Percentiles rank a stretch among this genome's conserved stretches.
Evolutionary conservation across 148 eudicot genomes (phyloP).

Genomic region (Amaranthus cruentus): DNA sequence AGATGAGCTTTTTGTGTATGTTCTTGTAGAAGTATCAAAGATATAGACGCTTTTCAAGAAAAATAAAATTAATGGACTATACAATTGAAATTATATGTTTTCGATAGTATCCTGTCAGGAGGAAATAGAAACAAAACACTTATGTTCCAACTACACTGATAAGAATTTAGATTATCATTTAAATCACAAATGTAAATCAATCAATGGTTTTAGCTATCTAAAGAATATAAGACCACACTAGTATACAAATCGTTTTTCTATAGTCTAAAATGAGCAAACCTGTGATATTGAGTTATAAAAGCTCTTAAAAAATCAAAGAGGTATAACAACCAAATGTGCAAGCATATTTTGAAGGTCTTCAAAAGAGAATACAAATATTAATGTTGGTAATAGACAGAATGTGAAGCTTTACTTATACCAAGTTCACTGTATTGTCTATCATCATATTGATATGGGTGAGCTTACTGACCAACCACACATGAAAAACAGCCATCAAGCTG

Average conservation of each 20-base stretch:
- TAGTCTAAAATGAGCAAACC: background rate
- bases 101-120: no score
- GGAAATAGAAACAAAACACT: no score
- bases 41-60: background rate
- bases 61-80: no score
- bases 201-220: no score
- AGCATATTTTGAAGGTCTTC: background rate
- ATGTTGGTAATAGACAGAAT: conserved; percentile 30
- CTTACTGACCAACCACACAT: conserved; percentile 60
- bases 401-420: conserved; percentile 20
- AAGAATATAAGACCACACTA: no score
- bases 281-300: background rate
- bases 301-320: background rate
- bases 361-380: background rate
- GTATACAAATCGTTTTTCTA: no score
- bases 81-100: no score
- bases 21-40: background rate
- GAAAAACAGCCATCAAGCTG: conserved; percentile 25
- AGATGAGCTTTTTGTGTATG: no score
- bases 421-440: conserved; percentile 19
- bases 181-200: no score
- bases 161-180: no score
- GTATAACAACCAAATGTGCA: background rate
- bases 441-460: conserved; percentile 29
- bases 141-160: no score